Percentiles rank a stretch among this genome's conserved stretches.
Evolutionary conservation across 1,139 yeast species (phyloP).

Genomic region (Candida sp.): DNA sequence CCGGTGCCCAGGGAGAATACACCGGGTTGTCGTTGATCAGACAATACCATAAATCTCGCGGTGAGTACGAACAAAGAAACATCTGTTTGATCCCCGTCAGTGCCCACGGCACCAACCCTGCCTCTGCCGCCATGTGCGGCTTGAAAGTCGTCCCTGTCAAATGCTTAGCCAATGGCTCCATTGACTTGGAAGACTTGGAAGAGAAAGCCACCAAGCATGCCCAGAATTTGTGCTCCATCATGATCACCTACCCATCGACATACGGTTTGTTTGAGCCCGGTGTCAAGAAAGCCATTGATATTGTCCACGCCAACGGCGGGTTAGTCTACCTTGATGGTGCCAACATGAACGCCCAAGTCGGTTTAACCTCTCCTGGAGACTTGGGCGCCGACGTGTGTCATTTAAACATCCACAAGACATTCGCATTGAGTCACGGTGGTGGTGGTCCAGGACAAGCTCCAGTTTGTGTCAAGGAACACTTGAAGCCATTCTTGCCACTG

Average conservation of each 20-base stretch:
- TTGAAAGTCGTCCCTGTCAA: conserved; percentile 92
- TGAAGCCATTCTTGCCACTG: conserved; percentile 82
- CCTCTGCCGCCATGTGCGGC: conserved; percentile 98
- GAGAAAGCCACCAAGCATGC: conserved; percentile 75
- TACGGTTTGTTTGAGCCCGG: conserved; percentile 97
- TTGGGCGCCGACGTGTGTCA: conserved; percentile 99
- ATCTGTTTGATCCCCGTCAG: conserved; percentile 94
- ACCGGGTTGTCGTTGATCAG: conserved; percentile 90
- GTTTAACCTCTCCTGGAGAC: conserved; percentile 96
- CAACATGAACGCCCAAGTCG: conserved; percentile 99
- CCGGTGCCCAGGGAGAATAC: conserved; percentile 99
- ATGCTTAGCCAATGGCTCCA: conserved; percentile 84
- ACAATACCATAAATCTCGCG: conserved; percentile 73
- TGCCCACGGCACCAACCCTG: conserved; percentile 99
- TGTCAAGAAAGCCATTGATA: conserved; percentile 80
- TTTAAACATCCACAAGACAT: conserved; percentile 94
- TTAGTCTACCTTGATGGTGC: conserved; percentile 99
- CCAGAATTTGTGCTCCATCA: conserved; percentile 79
- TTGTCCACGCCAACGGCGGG: conserved; percentile 87
- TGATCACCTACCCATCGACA: conserved; percentile 98
- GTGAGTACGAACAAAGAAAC: conserved; percentile 71
- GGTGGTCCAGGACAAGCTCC: conserved; percentile 99
- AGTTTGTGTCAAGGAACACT: conserved; percentile 87
- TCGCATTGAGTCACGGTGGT: conserved; percentile 98
- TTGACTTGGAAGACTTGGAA: conserved; percentile 77